Evolutionary conservation across 2,329 filamentous ascomycete species (phyloP).

Genomic region (Cercospora sp.): DNA sequence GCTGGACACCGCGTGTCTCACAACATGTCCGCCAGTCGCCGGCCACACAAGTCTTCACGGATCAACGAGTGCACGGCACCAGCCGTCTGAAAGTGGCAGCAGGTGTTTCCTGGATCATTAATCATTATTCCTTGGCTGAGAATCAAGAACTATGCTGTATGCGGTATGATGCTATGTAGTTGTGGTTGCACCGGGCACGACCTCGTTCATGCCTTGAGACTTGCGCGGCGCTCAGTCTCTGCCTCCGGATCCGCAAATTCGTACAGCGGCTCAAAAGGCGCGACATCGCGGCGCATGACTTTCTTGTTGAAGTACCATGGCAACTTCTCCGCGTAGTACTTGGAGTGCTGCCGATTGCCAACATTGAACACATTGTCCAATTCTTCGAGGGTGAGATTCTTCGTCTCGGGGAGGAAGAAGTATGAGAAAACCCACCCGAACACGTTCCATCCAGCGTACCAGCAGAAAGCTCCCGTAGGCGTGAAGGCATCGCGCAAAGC

Average conservation of each 20-base stretch:
- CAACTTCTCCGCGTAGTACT: constrained; percentile 31
- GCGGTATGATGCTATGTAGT: background rate
- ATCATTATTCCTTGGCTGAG: background rate
- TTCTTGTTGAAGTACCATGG: constrained; percentile 32
- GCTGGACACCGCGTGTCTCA: background rate
- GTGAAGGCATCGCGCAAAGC: constrained; percentile 51
- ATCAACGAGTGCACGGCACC: background rate
- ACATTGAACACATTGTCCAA: constrained; percentile 58
- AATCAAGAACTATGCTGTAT: background rate
- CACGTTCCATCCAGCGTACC: constrained; percentile 54
- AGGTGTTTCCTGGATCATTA: background rate
- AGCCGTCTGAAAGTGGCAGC: background rate
- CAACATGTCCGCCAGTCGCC: background rate
- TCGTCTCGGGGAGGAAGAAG: constrained; percentile 47
- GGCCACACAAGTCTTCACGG: background rate
- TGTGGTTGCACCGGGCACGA: background rate
- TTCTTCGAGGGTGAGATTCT: constrained; percentile 54
- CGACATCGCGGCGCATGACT: constrained; percentile 26
- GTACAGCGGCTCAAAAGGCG: constrained; percentile 26
- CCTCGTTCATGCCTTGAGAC: constrained; percentile 1
- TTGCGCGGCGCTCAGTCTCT: constrained; percentile 13
- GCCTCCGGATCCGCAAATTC: constrained; percentile 18
- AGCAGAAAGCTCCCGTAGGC: constrained; percentile 54
- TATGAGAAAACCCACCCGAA: constrained; percentile 31
- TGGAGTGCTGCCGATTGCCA: constrained; percentile 29